These are phyloP conservation scores for Neocucurbitaria cava DNA, from an alignment of 2,329 filamentous ascomycete genomes.

Conservation along the genomic window DNA sequence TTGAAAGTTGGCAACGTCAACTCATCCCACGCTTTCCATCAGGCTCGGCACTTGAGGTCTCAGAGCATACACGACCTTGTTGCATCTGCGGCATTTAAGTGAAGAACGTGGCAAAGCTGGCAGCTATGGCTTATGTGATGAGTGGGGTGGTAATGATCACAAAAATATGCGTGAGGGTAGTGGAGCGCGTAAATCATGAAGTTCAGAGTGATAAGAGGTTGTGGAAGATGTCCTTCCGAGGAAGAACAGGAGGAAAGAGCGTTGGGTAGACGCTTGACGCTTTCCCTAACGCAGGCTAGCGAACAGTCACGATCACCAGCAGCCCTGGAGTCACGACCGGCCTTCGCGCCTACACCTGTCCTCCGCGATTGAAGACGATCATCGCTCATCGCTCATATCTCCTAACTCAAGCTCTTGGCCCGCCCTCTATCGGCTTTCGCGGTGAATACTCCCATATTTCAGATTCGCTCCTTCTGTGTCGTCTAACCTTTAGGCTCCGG, in stretches of 20 bases:
- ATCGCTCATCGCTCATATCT: too few species aligned
- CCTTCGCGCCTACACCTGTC: not conserved
- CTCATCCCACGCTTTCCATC: not conserved
- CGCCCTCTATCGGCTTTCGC: not conserved
- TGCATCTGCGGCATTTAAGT: not conserved
- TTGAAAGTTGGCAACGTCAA: not conserved
- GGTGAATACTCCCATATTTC: not conserved
- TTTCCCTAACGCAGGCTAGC: not conserved
- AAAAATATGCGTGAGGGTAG: not conserved
- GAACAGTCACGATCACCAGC: too few species aligned
- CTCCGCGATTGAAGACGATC: not conserved
- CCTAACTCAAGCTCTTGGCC: not conserved
- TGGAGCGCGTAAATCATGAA: not conserved
- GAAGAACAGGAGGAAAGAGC: not conserved
- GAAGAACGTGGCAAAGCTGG: not conserved
- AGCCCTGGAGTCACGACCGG: not conserved
- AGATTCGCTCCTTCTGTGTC: not conserved
- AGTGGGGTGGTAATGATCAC: not conserved
- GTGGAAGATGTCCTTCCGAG: not conserved
- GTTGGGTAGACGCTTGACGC: not conserved
- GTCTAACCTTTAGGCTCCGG: conserved; percentile 4
- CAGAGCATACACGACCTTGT: not conserved
- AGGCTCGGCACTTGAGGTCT: not conserved
- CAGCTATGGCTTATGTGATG: not conserved
- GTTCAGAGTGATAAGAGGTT: too few species aligned